A percentile compares a stretch with the other conserved stretches of the same genome.
Conservation (phyloP, 2,329 filamentous ascomycete species). For the Verticillium alfalfae region DNA sequence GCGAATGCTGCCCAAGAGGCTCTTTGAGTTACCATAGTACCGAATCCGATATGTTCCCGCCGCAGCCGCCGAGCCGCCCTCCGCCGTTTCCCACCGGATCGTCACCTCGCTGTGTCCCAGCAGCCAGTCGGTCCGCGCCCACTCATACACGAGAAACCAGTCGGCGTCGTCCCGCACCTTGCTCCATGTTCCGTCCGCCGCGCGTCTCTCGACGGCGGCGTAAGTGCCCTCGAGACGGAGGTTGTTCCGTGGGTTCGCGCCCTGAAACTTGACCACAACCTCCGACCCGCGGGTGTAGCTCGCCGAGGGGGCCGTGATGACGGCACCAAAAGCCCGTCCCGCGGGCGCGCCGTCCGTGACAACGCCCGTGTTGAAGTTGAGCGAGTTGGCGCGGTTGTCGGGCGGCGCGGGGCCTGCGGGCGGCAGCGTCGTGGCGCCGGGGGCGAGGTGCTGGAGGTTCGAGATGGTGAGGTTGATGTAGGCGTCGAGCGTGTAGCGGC, state of each 20-base stretch:
- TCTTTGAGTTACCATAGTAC: constrained; percentile 83
- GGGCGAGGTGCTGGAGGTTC: constrained; percentile 61
- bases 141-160: constrained; percentile 78
- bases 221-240: constrained; percentile 74
- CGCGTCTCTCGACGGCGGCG: constrained; percentile 64
- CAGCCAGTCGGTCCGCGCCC: constrained; percentile 66
- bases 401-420: constrained; percentile 62
- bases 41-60: constrained; percentile 69
- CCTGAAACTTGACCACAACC: constrained; percentile 68
- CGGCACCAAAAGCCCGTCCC: constrained; percentile 65
- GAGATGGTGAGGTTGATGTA: constrained; percentile 83
- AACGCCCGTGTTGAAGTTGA: constrained; percentile 77
- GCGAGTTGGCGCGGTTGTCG: constrained; percentile 68
- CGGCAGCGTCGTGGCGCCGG: constrained; percentile 33
- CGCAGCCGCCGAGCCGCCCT: constrained; percentile 30
- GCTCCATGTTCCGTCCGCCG: constrained; percentile 49
- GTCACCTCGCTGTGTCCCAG: constrained; percentile 73
- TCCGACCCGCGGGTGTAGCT: constrained; percentile 55
- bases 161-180: constrained; percentile 68
- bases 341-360: constrained; percentile 64
- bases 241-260: constrained; percentile 86
- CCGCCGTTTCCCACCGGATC: constrained; percentile 74
- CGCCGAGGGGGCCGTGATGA: constrained; percentile 47
- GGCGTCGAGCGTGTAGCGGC: constrained; percentile 73
- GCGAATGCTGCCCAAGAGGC: constrained; percentile 51